Base-by-base conservation (phyloP, 192 early-diverging fungal species). In the Podila verticillata region DNA sequence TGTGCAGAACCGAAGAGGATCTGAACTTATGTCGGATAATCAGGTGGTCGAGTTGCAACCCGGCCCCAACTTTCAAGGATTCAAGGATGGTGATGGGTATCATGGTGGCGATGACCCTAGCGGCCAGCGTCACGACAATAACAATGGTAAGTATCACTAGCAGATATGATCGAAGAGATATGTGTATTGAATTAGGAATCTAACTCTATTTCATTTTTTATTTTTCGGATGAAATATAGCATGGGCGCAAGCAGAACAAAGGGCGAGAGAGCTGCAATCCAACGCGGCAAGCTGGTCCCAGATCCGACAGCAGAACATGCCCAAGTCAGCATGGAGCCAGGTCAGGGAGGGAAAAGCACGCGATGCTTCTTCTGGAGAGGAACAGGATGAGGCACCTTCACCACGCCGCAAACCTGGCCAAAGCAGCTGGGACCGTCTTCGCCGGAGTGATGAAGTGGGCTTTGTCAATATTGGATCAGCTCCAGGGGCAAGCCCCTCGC, bases 221-320 rank as follows among this genome's bases (percentile, higher is more conserved):
- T 31, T 51, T 24, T 24, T n/a, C 0, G 19, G 22, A 24, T 54
- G 51, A 54, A 54, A 54, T 24, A 26, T 61, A 79, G 69, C 68
- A 34, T 72, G 77, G 77, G 32, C 69, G 13, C 57, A 72, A 5
- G 75, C 54, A 26, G 64, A 70, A 10, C 62, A 79, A 34, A 58
- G 59, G 39, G 69, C 69, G 4, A 66, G 70, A 20, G 75, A 79
- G 56, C 17, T 79, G 5, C 68, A 72, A 15, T 57, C 31, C 36
- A 70, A 31, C 44, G 61, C 75, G 15, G 8, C 39, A 5, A 61
- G 54, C 51, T 79, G 75, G 75, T 35, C 28, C 12, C 68, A 79
- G 31, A 70, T 79, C 36, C 68, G 75, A 12, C 63, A 72, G n/a
- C 39, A 72, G 31, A 79, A 71, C 26, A 63, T 79, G 69, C 69